Conservation (phyloP, 2,329 filamentous ascomycete species). For the Fusarium redolens region DNA sequence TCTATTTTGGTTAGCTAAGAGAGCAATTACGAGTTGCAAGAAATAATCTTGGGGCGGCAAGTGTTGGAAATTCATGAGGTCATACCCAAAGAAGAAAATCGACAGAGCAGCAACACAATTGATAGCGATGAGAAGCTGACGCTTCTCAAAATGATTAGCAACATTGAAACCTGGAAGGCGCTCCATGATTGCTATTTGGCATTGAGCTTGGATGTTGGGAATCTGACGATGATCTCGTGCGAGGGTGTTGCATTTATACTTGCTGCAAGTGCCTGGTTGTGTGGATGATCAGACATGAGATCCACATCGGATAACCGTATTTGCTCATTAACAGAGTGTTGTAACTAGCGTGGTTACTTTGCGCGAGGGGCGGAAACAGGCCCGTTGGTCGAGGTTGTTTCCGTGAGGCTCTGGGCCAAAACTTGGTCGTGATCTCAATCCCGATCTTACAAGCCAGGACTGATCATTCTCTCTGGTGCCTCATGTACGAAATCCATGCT, state of each 20-base stretch:
- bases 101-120: conserved; percentile 40
- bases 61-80: background rate
- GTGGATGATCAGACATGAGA: conserved; percentile 11
- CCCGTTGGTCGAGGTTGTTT: background rate
- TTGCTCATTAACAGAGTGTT: background rate
- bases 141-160: conserved; percentile 40
- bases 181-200: conserved; percentile 13
- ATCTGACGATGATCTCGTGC: background rate
- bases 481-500: too few species aligned
- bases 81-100: conserved; percentile 44
- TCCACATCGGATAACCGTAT: conserved; percentile 14
- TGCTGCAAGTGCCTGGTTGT: background rate
- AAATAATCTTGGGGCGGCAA: too few species aligned
- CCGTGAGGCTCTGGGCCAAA: conserved; percentile 15
- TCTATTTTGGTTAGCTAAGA: background rate
- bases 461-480: too few species aligned
- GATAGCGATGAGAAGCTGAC: conserved; percentile 40
- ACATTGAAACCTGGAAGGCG: conserved; percentile 33
- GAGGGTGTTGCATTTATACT: conserved; percentile 22
- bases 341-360: background rate
- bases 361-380: conserved; percentile 5
- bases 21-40: too few species aligned
- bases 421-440: background rate
- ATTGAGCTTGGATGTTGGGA: accelerated
- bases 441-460: too few species aligned